Evolutionary conservation across 768 basidiomycete species (phyloP), one percentile per base, ranked within the genome.

Genomic region (Podaxis sp.): DNA sequence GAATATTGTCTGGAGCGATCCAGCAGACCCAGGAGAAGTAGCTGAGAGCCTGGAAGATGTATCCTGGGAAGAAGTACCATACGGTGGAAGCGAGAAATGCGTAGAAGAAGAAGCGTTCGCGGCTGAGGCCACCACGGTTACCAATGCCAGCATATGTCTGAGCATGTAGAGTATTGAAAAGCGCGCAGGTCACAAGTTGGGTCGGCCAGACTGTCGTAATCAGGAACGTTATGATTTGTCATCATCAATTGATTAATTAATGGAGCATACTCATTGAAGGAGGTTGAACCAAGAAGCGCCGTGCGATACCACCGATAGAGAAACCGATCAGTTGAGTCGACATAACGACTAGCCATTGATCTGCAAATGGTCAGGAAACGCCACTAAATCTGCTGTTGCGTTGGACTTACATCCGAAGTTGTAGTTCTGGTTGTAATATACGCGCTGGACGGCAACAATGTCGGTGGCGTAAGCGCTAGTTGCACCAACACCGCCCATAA

Each of bases 91-190:
- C 83, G 1, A 79, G 59, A 70, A 90, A 89, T 4, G 80, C 84
- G 68, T 82, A 86, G 62, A 86, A 66, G 80, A 94, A 94, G 79
- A 93, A 95, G 5, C 85, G 81, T 71, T 90, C 88, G 59, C 93
- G 85, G 65, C 83, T 85, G 49, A 93, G 75, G 64, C 90, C 90
- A 2, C 84, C 86, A 41, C 83, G 80, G 30, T 74, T 79, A 13
- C 89, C 87, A 17, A 82, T 81, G 61, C 91, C 91, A 28, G 86
- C 80, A 63, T 90, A 90, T 52, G 78, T 75, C 68, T 89, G 85
- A 0, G 87, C 84, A 73, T 94, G 92, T 0, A 94, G 80, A 0
- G 91, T 93, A 72, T 93, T 94, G 78, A 94, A 92, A 15, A 84
- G 75, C 0, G 80, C 88, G 68, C 91, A 91, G 13, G 82, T 86